Evolutionary conservation across 495 filamentous ascomycete genomes (phyloP), one percentile per base, ranked within the genome.

Genomic region (Neurospora sp.): DNA sequence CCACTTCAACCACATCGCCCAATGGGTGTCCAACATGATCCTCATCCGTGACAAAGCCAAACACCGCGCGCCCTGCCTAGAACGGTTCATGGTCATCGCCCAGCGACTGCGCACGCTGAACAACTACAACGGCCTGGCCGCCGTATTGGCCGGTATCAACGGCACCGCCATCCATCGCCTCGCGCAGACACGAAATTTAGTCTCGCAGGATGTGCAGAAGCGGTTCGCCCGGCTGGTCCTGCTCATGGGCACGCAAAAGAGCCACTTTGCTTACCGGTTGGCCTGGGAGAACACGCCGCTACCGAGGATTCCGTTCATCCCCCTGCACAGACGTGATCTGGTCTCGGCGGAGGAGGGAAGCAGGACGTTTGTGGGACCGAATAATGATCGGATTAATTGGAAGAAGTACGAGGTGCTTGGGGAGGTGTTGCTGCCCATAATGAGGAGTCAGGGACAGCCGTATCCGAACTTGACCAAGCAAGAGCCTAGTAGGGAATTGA

Each of bases 371-470:
- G 85, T 97, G 11, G 91, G 90, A 27, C 88, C 91, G 31, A 89
- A 91, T 73, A 87, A 85, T 20, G 90, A 92, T 73, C 87, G 92
- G 49, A 93, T 99, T 78, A 98, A 98, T 79, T 99, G 96, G 96
- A 94, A 92, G 84, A 99, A 99, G 78, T 98, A 98, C 76, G 94
- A 98, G 84, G 91, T 99, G 23, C 91, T 98, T 84, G 93, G 94
- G 5, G 95, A 98, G 73, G 92, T 97, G 35, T 87, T 99, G 70
- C 87, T 97, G 71, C 91, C 92, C 5, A 91, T 99, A 44, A 94
- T 97, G 85, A 90, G 90, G 81, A 97, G 94, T 80, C 96, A 98
- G 83, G 91, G 91, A 41, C 91, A 88, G 54, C 91, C 95, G 18
- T 97, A 97, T 78, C 87, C 89, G 72, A 88, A 91, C 73, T 81